These are phyloP conservation scores for Trichosporon inkin DNA, from an alignment of 1,284 basidiomycete genomes.

Conservation along the genomic window DNA sequence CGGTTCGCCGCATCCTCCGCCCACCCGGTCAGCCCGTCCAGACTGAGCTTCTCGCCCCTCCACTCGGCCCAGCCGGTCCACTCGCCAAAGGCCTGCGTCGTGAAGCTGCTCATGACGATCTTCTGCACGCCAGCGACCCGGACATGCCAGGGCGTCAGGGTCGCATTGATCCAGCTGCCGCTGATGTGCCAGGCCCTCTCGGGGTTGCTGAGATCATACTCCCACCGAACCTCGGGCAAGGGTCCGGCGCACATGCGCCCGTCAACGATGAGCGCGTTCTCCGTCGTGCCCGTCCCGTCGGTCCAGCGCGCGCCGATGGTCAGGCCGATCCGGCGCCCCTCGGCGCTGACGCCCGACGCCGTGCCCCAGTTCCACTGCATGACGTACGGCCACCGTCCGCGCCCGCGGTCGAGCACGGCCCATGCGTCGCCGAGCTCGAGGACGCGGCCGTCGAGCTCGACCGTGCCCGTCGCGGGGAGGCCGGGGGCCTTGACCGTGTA, in stretches of 20 bases:
- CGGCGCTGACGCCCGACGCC: background rate
- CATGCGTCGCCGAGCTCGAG: background rate
- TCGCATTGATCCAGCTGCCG: conserved; percentile 10
- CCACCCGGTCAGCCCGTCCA: conserved; percentile 7
- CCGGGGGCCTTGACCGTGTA: conserved; percentile 11
- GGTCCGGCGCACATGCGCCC: background rate
- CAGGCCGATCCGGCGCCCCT: conserved; percentile 4
- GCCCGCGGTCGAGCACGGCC: conserved; percentile 13
- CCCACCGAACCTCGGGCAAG: background rate
- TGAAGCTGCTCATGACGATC: conserved; percentile 7
- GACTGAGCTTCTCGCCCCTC: background rate
- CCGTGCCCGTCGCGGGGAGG: background rate
- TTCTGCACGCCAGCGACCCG: background rate
- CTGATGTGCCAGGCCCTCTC: conserved; percentile 8
- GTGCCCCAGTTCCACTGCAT: conserved; percentile 13
- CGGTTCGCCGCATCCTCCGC: conserved; percentile 9
- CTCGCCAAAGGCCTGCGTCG: conserved; percentile 8
- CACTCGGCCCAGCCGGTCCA: background rate
- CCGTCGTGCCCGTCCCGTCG: conserved; percentile 3
- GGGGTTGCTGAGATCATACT: background rate
- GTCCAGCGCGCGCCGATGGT: conserved; percentile 7
- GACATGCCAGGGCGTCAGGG: conserved; percentile 10
- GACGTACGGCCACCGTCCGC: conserved; percentile 8
- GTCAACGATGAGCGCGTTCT: conserved; percentile 18
- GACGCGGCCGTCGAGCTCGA: background rate